Conservation (phyloP, 805 yeast genomes). For the Sporopachydermia quercuum region DNA sequence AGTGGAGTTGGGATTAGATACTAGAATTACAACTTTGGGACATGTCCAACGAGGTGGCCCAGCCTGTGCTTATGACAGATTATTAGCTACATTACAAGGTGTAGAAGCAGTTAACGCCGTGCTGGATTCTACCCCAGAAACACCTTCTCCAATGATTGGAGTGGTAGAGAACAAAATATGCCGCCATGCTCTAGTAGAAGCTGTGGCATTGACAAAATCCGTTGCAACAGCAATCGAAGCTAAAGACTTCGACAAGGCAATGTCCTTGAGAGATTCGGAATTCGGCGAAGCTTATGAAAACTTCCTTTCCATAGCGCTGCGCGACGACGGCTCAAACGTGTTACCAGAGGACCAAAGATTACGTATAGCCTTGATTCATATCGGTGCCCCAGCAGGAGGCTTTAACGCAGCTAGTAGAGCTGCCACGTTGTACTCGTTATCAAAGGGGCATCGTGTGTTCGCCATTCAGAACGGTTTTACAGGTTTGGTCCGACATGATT, state of each 20-base stretch:
- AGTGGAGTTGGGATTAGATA: constrained; percentile 56
- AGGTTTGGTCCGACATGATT: constrained; percentile 51
- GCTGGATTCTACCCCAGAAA: constrained; percentile 47
- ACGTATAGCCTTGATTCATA: constrained; percentile 55
- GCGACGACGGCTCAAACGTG: constrained; percentile 21
- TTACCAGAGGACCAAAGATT: constrained; percentile 38
- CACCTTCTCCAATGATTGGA: constrained; percentile 73
- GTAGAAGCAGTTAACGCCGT: constrained; percentile 72
- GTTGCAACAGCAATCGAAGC: constrained; percentile 56
- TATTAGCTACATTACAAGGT: constrained; percentile 66
- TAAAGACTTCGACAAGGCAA: constrained; percentile 56
- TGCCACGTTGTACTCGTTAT: constrained; percentile 58
- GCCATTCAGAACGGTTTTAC: constrained; percentile 65
- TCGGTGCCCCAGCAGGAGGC: constrained; percentile 74
- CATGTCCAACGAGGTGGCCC: constrained; percentile 79
- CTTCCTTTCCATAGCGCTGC: constrained; percentile 36
- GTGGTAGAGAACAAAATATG: constrained; percentile 57
- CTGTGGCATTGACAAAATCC: constrained; percentile 53
- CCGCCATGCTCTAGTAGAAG: constrained; percentile 54
- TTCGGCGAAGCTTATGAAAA: constrained; percentile 51
- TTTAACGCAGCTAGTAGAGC: constrained; percentile 68
- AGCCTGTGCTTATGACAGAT: constrained; percentile 61
- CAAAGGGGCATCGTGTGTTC: constrained; percentile 57
- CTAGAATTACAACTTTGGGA: constrained; percentile 64
- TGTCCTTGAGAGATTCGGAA: constrained; percentile 54